Conservation (phyloP, 441 rosid genomes). For the Adansonia madagascariensis region DNA sequence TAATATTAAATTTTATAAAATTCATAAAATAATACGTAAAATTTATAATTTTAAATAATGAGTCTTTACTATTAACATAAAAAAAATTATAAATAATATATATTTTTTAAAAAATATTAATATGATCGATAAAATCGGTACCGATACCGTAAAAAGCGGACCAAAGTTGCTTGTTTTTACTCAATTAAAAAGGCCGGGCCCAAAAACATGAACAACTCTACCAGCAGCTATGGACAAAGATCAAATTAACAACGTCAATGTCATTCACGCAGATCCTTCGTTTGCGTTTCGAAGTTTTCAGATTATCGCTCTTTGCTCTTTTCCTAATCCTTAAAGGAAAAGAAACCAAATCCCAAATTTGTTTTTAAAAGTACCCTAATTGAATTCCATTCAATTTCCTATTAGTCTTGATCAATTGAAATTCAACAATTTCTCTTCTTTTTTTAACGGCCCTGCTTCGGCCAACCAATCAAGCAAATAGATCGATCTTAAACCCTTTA, state of each 20-base stretch:
- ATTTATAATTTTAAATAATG: too few relatives aligned
- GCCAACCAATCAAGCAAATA: neutral
- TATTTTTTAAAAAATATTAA: too few relatives aligned
- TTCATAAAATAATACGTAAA: too few relatives aligned
- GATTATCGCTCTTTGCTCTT: conserved; percentile 8
- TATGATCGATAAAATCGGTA: too few relatives aligned
- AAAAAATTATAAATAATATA: too few relatives aligned
- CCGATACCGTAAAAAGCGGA: too few relatives aligned
- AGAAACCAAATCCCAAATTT: neutral
- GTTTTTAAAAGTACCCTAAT: neutral
- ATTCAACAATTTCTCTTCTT: neutral
- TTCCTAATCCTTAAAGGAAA: neutral
- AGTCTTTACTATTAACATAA: too few relatives aligned
- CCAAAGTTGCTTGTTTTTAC: too few relatives aligned
- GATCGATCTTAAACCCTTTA: conserved; percentile 16
- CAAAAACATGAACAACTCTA: neutral
- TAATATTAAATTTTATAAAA: too few relatives aligned
- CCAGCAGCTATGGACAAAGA: neutral
- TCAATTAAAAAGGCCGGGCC: conserved; percentile 2
- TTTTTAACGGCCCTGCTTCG: neutral
- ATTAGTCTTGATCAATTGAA: neutral
- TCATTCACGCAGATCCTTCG: neutral
- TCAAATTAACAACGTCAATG: neutral
- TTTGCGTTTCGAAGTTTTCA: neutral
- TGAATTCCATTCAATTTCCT: neutral